Base-by-base conservation (phyloP, 305 asterid species). In the Fraxinus latifolia region DNA sequence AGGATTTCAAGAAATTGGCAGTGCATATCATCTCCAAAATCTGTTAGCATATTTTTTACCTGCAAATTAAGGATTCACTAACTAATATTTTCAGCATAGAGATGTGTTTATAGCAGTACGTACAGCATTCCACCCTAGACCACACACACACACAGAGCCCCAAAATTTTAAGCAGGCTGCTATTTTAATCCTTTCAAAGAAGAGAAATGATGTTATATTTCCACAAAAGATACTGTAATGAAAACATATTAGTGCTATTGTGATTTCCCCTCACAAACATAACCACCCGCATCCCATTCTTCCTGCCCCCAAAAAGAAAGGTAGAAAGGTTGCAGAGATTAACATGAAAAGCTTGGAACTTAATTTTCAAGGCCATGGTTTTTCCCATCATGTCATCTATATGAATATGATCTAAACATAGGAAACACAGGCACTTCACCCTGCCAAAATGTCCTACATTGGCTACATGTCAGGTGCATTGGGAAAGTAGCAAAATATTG, bases 1-100 rank as follows among this genome's bases (percentile, higher is more conserved):
- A 96, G 88, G 86, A 96, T 91, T 90, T 96, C 99, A 88, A 94
- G 91, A 90, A 94, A 96, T 67, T 96, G 99, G 86, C 98, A 94
- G 82, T 95, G 99, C 99, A 94, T 94, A 79, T 93, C 97, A 85
- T 94, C 95, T 83, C 93, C 98, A 84, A 89, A 96, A 89, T 96
- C 99, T 80, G 96, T 89, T 19, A 96, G 89, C 98, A 94, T 91
- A 78, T 93, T 94, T 78, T 90, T 92, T 76, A 94, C 98, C 99
- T 96, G 91, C 79, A 90, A 85, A 88, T 80, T 19, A 77, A 80
- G 82, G 70, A 77, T n/a, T 29, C 44, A 32, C 76, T 32, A 71
- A 71, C 27, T 33, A 71, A 21, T n/a, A 71, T 71, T 71, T 71
- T 31, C 76, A 71, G 23, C 25, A 1, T 32, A 32, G 27, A 71